Base-by-base conservation (phyloP, 73 alveolate genomes). In the Paramecium tetraurelia region DNA sequence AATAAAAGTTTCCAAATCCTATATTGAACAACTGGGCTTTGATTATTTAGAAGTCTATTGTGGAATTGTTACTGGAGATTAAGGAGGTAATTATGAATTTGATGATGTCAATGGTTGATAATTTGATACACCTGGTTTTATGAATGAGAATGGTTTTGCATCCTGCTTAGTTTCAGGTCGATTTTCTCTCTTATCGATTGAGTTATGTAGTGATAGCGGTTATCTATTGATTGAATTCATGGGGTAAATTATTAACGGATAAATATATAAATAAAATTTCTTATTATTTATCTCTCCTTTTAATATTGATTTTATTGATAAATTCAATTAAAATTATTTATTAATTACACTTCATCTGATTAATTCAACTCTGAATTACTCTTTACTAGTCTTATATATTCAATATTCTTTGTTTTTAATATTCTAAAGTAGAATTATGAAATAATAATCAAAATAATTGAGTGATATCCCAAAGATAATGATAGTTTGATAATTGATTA, bases 1-100 rank as follows among this genome's bases (percentile, higher is more conserved):
- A 5, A 80, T 22, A 22, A 80, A 80, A 22, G 90, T 43, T 46
- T 80, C 90, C 31, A 80, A 14, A 46, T 80, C 90, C 14, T 72
- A 72, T 12, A 72, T 33, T 0, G 86, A 43, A 40, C 57, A 63
- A 63, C 12, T 63, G 2, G 84, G 21, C 24, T 63, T 63, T 9
- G 29, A 53, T 18, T 53, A 53, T 53, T 53, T 53, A 53, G 69
- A 53, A 53, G 21, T 4, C 21, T 53, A 53, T 53, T 18, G 9
- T 18, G 69, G 20, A 4, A 53, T 53, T 5, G 69, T 18, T 11
- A 53, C 7, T 18, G 69, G 69, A 53, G 69, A 53, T 53, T 53
- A 53, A 18, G 69, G 69, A 53, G 69, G 69, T 53, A 53, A 18
- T 53, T 53, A 53, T 18, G 69, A 18, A 53, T 53, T 53, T 16